Evolutionary conservation across 768 basidiomycete genomes (phyloP).

Genomic region (Boletales sp.): DNA sequence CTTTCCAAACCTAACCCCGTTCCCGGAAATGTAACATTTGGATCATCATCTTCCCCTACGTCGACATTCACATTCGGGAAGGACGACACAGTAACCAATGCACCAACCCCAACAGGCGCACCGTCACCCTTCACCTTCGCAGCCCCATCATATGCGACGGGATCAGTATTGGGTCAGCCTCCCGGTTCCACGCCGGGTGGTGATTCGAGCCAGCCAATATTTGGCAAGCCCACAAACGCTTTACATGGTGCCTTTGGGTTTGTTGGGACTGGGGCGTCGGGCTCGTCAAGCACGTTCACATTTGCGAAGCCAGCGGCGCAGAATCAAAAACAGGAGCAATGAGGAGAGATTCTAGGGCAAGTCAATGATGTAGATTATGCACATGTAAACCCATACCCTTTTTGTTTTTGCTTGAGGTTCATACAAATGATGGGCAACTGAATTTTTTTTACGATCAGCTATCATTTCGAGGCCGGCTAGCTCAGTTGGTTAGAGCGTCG

Average conservation of each 20-base stretch:
- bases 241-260: slow-evolving; percentile 33
- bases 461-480: slow-evolving; percentile 20
- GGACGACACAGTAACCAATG: slow-evolving; percentile 5
- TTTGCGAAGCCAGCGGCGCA: slow-evolving; percentile 28
- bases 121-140: slow-evolving; percentile 22
- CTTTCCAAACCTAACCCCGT: background rate
- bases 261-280: slow-evolving; percentile 15
- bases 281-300: slow-evolving; percentile 13
- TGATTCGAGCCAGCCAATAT: slow-evolving; percentile 5
- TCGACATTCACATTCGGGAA: slow-evolving; percentile 17
- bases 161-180: slow-evolving; percentile 11
- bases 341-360: slow-evolving; percentile 3
- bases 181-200: background rate
- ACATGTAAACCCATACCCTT: background rate
- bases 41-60: background rate
- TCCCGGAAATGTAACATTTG: slow-evolving; percentile 8
- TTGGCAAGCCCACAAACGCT: slow-evolving; percentile 17
- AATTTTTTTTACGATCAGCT: too few species aligned
- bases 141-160: slow-evolving; percentile 5
- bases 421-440: too few species aligned
- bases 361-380: slow-evolving; percentile 16
- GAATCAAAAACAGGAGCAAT: slow-evolving; percentile 34
- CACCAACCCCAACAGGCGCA: slow-evolving; percentile 5
- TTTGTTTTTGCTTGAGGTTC: too few species aligned
- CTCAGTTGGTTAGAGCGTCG: slow-evolving; percentile 33